These are phyloP conservation scores for Gloeopeniophorella convolvens DNA, from an alignment of 768 basidiomycete genomes.

Conservation along the genomic window DNA sequence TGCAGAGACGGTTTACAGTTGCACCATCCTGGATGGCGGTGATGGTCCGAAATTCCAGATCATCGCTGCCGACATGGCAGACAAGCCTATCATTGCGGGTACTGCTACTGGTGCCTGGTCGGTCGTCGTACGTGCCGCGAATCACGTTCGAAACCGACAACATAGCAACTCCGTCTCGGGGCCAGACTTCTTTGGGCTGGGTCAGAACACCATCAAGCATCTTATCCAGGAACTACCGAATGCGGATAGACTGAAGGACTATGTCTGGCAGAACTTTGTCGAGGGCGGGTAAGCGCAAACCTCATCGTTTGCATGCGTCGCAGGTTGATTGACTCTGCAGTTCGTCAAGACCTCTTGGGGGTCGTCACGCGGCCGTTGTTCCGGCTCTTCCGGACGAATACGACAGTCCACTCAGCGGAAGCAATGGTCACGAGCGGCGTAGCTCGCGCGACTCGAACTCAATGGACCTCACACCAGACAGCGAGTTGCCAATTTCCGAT, in stretches of 20 bases:
- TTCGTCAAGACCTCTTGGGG: slow-evolving; percentile 59
- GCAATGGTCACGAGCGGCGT: slow-evolving; percentile 19
- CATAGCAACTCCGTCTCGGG: slow-evolving; percentile 86
- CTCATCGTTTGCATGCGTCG: slow-evolving; percentile 2
- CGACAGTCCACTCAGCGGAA: slow-evolving; percentile 35
- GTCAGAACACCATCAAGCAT: slow-evolving; percentile 85
- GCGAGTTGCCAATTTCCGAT: slow-evolving; percentile 14
- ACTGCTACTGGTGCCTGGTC: slow-evolving; percentile 88
- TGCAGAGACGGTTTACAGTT: slow-evolving; percentile 67
- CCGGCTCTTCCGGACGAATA: slow-evolving; percentile 76
- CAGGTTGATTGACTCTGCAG: slow-evolving; percentile 18
- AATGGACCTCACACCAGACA: slow-evolving; percentile 11
- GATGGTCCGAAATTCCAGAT: slow-evolving; percentile 86
- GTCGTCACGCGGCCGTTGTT: slow-evolving; percentile 76
- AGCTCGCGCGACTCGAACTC: slow-evolving; percentile 13
- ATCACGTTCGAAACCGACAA: slow-evolving; percentile 70
- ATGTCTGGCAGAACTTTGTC: slow-evolving; percentile 81
- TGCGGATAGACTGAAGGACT: slow-evolving; percentile 65
- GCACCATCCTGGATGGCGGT: slow-evolving; percentile 79
- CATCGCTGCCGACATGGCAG: slow-evolving; percentile 63
- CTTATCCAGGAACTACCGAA: slow-evolving; percentile 80
- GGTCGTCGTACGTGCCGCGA: slow-evolving; percentile 75
- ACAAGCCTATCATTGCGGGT: slow-evolving; percentile 71
- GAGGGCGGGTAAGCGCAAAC: slow-evolving; percentile 70
- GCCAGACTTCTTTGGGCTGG: slow-evolving; percentile 83